Conservation (phyloP, 441 rosid species). For the Adansonia grandidieri region DNA sequence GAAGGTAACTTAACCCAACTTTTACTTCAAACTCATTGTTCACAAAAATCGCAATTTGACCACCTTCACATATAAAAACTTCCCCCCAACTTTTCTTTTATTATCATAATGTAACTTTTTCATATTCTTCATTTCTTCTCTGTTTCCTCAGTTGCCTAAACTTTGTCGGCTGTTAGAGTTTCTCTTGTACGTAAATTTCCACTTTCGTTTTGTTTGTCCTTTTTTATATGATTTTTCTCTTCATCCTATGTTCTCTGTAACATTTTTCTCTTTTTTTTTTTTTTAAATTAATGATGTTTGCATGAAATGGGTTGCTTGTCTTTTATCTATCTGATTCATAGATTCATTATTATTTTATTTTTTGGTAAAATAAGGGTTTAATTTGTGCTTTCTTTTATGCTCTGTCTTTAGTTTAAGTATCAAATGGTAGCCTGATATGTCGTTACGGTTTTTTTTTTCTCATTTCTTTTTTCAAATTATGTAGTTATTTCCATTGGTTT, state of each 20-base stretch:
- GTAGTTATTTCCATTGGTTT: conserved; percentile 3
- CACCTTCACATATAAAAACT: background rate
- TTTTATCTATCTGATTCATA: conserved; percentile 4
- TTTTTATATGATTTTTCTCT: conserved; percentile 2
- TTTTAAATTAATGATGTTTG: conserved; percentile 20
- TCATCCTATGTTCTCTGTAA: conserved; percentile 28
- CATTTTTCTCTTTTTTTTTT: background rate
- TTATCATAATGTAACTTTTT: background rate
- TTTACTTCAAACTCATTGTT: background rate
- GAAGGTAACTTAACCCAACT: background rate
- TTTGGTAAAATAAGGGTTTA: background rate
- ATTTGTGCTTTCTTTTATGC: conserved; percentile 1
- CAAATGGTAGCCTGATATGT: background rate
- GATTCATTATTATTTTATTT: background rate
- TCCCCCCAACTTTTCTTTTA: background rate
- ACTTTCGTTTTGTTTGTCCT: background rate
- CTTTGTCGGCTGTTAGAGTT: background rate
- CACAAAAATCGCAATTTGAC: background rate
- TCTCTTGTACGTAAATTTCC: conserved; percentile 14
- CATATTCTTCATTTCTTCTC: conserved; percentile 8
- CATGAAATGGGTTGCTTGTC: conserved; percentile 20
- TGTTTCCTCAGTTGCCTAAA: conserved; percentile 2
- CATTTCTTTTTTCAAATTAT: background rate
- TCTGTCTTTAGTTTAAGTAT: conserved; percentile 7
- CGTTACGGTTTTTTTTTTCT: background rate